A percentile compares a stretch with the other conserved stretches of the same genome.
These are phyloP conservation scores for Acacia acuminata DNA, from an alignment of 306 rosid genomes.

Conservation along the genomic window DNA sequence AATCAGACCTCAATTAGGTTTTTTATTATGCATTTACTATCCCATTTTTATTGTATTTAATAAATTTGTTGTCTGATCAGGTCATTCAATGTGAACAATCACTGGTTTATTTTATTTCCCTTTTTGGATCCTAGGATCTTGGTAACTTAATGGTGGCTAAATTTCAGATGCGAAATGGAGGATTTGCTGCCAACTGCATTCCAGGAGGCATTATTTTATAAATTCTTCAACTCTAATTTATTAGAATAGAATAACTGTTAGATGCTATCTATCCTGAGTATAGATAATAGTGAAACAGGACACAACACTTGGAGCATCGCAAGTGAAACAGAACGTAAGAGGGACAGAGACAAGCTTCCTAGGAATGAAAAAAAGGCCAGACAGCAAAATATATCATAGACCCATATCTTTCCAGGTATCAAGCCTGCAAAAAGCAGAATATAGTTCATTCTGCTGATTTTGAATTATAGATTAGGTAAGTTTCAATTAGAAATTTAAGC, in stretches of 20 bases:
- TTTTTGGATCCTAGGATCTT: background rate
- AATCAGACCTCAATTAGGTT: background rate
- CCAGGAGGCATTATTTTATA: background rate
- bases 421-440: conserved; percentile 17
- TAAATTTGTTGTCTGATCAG: background rate
- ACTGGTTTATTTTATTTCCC: background rate
- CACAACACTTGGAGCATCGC: background rate
- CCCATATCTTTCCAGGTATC: background rate
- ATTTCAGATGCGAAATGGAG: background rate
- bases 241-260: conserved; percentile 22
- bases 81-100: background rate
- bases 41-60: background rate
- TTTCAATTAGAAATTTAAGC: conserved; percentile 3
- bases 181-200: background rate
- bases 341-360: background rate
- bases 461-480: background rate
- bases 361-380: background rate
- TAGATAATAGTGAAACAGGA: background rate
- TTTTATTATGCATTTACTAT: background rate
- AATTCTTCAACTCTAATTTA: conserved; percentile 10
- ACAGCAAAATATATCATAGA: background rate
- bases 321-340: background rate
- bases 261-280: conserved; percentile 21
- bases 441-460: background rate
- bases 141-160: background rate